Evolutionary conservation across 2,329 filamentous ascomycete species (phyloP), one percentile per base, ranked within the genome.

Genomic region (Monilinia laxa): DNA sequence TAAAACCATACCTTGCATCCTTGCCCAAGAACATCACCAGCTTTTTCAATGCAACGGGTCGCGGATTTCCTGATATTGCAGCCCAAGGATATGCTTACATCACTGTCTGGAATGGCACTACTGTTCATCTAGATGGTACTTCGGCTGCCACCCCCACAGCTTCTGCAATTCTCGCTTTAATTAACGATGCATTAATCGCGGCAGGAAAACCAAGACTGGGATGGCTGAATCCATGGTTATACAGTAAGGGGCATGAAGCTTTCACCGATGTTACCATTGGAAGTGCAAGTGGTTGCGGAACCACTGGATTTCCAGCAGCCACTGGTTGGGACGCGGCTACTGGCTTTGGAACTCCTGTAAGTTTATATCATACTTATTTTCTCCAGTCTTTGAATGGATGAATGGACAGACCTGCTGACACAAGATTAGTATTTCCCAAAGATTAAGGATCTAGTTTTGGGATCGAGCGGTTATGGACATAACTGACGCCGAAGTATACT

Each of bases 131-230:
- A n/a, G 80, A 79, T 49, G 84, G 84, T 7, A 84, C 81, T 4
- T 82, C 79, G 10, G 85, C 85, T 20, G 81, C 85, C 1, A 77
- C 83, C 0, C 88, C 87, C 0, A 78, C 85, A 0, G 82, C 83
- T 1, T 81, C 84, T 0, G 84, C 81, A 12, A 79, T 90, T 64
- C 79, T 90, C 42, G 78, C 83, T 2, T 79, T 90, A 2, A 77
- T 90, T 55, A 90, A 90, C 69, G 86, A 88, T 69, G 85, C 84
- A 0, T 78, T 86, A 20, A 75, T 88, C n/a, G 78, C 81, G 0
- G 78, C 78, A 12, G 83, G 84, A 2, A 81, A 83, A 73, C 74
- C 73, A 12, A 72, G 75, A 0, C 69, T 81, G 1, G 79, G 80
- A 3, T 81, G 79, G 71, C 66, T 81, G 59, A 81, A 81, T 68